Evolutionary conservation across 2,329 filamentous ascomycete species (phyloP), one percentile per base, ranked within the genome.

Genomic region (Torrubiella hemipterigena): DNA sequence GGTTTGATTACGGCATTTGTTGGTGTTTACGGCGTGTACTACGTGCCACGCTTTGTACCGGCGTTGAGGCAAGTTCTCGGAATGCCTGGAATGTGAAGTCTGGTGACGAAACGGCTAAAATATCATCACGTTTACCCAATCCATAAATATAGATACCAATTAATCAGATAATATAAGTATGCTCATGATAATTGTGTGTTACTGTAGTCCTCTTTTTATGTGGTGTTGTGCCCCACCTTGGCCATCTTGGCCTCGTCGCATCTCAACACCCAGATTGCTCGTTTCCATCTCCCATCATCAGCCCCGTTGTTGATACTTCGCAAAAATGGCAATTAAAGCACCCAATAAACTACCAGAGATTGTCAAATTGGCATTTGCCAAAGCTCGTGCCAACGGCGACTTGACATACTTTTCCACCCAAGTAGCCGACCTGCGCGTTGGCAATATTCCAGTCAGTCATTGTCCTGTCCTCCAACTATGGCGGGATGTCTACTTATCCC

Each of bases 341-440:
- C 67, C 67, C 0, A 35, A 48, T 3, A 63, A 65, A 35, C 59
- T 75, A 1, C 67, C 67, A 1, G 55, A 59, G 3, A 59, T 74
- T 11, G 67, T 74, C 34, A 61, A 56, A 31, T 35, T 56, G 1
- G 54, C 65, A 4, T 74, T 74, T 44, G 43, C 49, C 32, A 61
- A 56, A 28, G 69, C 70, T 13, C 56, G 53, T 9, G 47, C 52
- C 9, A 59, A 51, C 33, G 65, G 64, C 32, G 65, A 72, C 37
- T 46, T 75, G 32, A 57, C 56, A 29, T 73, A 67, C 43, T 74
- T 65, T 45, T 59, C 65, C 27, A 73, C 69, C 3, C 61, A 70
- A 35, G 70, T 66, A 27, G 50, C 62, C 5, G 40, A 73, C 29
- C 45, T 74, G 28, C 50, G 48, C 23, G 53, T 62, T 26, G 53